Percentiles rank a stretch among this genome's conserved stretches.
Evolutionary conservation across 192 early-diverging fungal species (phyloP).

Genomic region (Paraglomus brasilianum): DNA sequence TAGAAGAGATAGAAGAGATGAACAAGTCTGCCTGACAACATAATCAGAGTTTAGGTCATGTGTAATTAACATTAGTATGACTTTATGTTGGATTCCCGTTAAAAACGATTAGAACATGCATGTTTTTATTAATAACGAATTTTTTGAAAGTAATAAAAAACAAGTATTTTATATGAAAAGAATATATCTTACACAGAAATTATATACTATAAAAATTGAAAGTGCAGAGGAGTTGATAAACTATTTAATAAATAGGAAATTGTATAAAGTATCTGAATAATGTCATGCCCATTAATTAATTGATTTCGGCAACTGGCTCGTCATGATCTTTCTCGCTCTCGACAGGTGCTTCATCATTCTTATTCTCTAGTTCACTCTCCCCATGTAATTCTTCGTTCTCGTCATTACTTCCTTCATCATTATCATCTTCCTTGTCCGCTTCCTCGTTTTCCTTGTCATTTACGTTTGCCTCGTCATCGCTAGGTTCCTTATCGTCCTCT

Average conservation of each 20-base stretch:
- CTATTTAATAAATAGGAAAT: background rate
- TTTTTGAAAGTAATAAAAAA: no score
- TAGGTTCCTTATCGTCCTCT: slow-evolving; percentile 34
- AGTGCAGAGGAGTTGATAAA: background rate
- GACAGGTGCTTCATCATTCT: background rate
- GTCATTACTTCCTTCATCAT: background rate
- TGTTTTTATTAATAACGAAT: no score
- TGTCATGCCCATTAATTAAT: slow-evolving; percentile 32
- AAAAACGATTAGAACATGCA: no score
- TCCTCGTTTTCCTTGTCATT: background rate
- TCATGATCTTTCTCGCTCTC: no score
- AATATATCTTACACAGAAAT: background rate
- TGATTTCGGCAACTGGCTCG: slow-evolving; percentile 32
- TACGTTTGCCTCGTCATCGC: slow-evolving; percentile 35
- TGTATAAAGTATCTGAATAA: slow-evolving; percentile 14
- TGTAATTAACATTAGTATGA: no score
- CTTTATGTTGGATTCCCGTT: no score
- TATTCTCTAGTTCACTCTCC: background rate
- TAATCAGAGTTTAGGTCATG: no score
- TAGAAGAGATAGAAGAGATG: no score
- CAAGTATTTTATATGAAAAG: no score
- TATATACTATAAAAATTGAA: slow-evolving; percentile 3
- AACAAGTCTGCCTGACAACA: no score
- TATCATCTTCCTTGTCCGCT: background rate
- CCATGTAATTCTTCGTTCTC: background rate